Evolutionary conservation across 371 early-diverging fungal genomes (phyloP).

Genomic region (Zancudomyces culisetae): DNA sequence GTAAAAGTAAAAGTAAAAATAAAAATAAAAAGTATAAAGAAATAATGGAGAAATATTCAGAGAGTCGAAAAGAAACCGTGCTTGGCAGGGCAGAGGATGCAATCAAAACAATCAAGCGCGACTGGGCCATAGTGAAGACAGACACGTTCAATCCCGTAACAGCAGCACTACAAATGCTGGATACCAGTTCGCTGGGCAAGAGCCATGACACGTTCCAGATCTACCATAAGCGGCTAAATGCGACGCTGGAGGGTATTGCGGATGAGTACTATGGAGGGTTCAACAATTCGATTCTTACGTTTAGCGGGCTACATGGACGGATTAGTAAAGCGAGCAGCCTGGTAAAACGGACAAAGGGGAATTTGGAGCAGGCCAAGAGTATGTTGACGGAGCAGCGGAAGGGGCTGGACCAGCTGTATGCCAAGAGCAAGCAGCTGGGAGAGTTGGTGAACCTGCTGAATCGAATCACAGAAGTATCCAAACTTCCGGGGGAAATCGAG

Average conservation of each 20-base stretch:
- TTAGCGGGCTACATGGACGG: conserved; percentile 70
- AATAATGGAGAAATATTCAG: not conserved
- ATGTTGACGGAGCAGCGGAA: conserved; percentile 22
- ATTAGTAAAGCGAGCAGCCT: conserved; percentile 24
- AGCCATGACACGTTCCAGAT: conserved; percentile 54
- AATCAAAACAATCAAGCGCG: not conserved
- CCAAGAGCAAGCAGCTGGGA: conserved; percentile 36
- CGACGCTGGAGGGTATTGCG: conserved; percentile 67
- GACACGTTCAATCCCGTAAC: conserved; percentile 65
- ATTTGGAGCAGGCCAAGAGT: conserved; percentile 11
- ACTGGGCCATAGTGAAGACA: not conserved
- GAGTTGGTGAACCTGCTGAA: conserved; percentile 10
- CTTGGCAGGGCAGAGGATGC: not conserved
- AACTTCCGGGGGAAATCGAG: conserved; percentile 10
- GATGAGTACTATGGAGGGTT: conserved; percentile 80
- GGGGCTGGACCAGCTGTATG: conserved; percentile 37
- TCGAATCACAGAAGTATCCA: conserved; percentile 26
- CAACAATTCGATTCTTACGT: conserved; percentile 77
- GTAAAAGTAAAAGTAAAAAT: not conserved
- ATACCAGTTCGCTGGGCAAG: conserved; percentile 56
- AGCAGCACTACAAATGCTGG: conserved; percentile 66
- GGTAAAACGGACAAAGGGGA: conserved; percentile 13
- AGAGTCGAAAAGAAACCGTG: not conserved
- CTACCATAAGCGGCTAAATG: conserved; percentile 51
- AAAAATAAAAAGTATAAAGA: not conserved